Conservation (phyloP, 768 basidiomycete genomes). For the Auricularia sp. region DNA sequence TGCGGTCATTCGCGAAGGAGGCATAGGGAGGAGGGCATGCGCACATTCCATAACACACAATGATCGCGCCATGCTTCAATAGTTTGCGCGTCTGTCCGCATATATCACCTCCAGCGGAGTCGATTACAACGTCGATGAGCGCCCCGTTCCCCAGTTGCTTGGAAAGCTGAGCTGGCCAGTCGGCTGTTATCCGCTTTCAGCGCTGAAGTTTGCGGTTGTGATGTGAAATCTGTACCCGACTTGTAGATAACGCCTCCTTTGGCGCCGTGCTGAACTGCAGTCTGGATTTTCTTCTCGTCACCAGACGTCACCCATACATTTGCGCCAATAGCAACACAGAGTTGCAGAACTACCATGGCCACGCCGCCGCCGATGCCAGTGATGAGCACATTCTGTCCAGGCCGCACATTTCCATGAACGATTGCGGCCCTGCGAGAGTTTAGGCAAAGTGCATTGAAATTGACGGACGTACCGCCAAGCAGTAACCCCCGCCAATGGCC, state of each 20-base stretch:
- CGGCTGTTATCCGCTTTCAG: neutral
- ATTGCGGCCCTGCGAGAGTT: conserved; percentile 42
- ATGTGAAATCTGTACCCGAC: conserved; percentile 29
- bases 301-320: conserved; percentile 78
- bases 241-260: conserved; percentile 70
- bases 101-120: conserved; percentile 62
- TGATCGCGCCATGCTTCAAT: conserved; percentile 46
- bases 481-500: conserved; percentile 69
- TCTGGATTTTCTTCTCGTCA: conserved; percentile 53
- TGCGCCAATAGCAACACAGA: conserved; percentile 65
- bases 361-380: conserved; percentile 45
- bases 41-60: conserved; percentile 61
- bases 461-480: conserved; percentile 59
- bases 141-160: conserved; percentile 10
- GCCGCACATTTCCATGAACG: conserved; percentile 50
- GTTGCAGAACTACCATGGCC: conserved; percentile 62
- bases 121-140: conserved; percentile 51
- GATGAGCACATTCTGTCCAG: neutral
- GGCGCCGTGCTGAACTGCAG: conserved; percentile 58
- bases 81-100: conserved; percentile 36
- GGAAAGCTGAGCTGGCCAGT: conserved; percentile 4
- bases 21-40: conserved; percentile 9
- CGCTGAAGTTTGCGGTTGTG: neutral
- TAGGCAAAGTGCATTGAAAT: neutral
- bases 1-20: neutral